Evolutionary conservation across 2,329 filamentous ascomycete genomes (phyloP).

Genomic region (Arachnomyces sp.): DNA sequence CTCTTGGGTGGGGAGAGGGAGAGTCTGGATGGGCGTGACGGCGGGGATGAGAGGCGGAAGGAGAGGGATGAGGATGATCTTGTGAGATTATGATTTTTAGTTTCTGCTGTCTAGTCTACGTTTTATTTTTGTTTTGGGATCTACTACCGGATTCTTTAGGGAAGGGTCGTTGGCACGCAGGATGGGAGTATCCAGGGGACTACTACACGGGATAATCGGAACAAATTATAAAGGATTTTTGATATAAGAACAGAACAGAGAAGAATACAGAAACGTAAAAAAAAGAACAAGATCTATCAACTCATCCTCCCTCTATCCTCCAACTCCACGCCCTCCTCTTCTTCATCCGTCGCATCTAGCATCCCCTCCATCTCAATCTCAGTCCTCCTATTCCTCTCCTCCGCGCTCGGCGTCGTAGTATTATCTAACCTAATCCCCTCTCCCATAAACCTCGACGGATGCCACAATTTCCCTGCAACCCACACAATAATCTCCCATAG

Average conservation of each 20-base stretch:
- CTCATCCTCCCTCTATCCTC: constrained; percentile 26
- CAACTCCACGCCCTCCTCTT: constrained; percentile 41
- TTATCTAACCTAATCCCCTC: constrained; percentile 12
- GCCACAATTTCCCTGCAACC: constrained; percentile 17
- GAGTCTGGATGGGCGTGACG: constrained; percentile 6
- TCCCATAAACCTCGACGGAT: constrained; percentile 11
- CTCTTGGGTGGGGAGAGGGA: constrained; percentile 4
- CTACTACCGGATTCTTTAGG: constrained; percentile 1
- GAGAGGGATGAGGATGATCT: constrained; percentile 4
- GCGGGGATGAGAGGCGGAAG: constrained; percentile 4
- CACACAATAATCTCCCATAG: constrained; percentile 32
- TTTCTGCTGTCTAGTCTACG: constrained; percentile 1
- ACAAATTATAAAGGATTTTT: constrained; percentile 4
- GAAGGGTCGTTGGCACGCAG: too few species aligned
- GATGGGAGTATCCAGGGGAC: too few species aligned
- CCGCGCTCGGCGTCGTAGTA: neutral
- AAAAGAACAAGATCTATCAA: constrained; percentile 6
- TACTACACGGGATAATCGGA: too few species aligned
- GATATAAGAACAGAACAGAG: constrained; percentile 5
- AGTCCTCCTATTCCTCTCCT: constrained; percentile 1
- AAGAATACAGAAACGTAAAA: constrained; percentile 6
- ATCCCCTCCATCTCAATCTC: constrained; percentile 22
- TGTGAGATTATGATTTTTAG: neutral
- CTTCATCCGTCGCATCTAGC: constrained; percentile 46
- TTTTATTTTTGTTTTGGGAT: constrained; percentile 3